Base-by-base conservation (phyloP, 768 basidiomycete genomes). In the Filobasidium wieringae region DNA sequence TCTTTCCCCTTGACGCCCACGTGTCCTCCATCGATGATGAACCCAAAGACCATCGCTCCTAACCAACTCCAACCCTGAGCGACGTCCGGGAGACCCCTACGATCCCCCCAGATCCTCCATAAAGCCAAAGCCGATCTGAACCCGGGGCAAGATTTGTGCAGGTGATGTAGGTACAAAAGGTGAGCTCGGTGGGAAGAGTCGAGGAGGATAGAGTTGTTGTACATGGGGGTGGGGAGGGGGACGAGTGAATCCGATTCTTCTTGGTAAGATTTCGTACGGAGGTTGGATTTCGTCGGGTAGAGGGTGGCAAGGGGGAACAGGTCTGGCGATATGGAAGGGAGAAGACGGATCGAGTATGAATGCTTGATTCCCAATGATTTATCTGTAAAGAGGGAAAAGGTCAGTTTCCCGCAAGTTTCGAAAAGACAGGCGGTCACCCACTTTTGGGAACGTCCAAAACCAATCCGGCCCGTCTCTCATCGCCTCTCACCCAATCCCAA, bases 91-190 rank as follows among this genome's bases (percentile, higher is more conserved):
- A 71, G 57, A 4, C 89, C 89, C 39, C 91, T 79, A 64, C 91
- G 86, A 51, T 84, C 82, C 1, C 87, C 88, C 95, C 95, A 99
- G 15, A 92, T 80, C 9, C 88, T 81, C 15, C 96, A 80, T 0
- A 96, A 77, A 0, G 85, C 78, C 8, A 89, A 70, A 0, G 88
- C 88, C 51, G 91, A 84, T 0, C 85, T 79, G 9, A 75, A 73
- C 9, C 75, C 66, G 26, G 81, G 74, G 11, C 79, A 75, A 39
- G 84, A 63, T 1, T 77, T 67, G 66, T 85, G 80, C 7, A 80
- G 75, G 8, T 77, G 74, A 31, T 84, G 77, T 6, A 86, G 78
- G 47, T 81, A 78, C 1, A 77, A 76, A 45, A 81, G 79, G 30
- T 82, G 79, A 7, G 77, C 15, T 51, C 71, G 60, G 71, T 76